Evolutionary conservation across 2,329 filamentous ascomycete genomes (phyloP), one percentile per base, ranked within the genome.

Genomic region (Ophioceras dolichostomum): DNA sequence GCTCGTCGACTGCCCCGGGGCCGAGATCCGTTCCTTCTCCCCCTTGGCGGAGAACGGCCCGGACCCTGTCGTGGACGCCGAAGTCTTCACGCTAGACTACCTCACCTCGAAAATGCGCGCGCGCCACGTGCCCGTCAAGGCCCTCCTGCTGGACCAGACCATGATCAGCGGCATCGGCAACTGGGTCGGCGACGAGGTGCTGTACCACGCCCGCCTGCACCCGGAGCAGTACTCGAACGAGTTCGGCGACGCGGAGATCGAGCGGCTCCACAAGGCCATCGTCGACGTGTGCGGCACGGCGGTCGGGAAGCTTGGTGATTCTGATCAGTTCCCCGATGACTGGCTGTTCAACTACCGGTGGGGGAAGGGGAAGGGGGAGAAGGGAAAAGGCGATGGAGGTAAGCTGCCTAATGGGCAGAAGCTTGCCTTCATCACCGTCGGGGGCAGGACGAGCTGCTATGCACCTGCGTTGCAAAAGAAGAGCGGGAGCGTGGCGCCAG

Each of bases 171-270:
- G 91, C 7, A 84, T 98, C 43, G 91, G 91, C 0, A 96, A 96
- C 53, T 98, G 89, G 89, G 89, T 98, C 38, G 87, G 81, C 1
- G 91, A 98, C 53, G 91, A 98, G 56, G 79, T 94, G 6, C 65
- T 98, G 36, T 98, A 88, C 51, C 80, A 96, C 47, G 83, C 91
- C 5, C 77, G 73, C 35, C 70, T 96, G 13, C 89, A 98, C 47
- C 91, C 91, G 0, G 89, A 95, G 55, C 86, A 94, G 54, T 93
- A 93, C 60, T 86, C 81, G 58, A 79, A 95, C 50, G 83, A 83
- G 0, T 82, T 96, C 46, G 68, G 56, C 43, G 75, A 83, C 22
- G 68, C 62, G 1, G 80, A 95, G 55, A 74, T 93, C 43, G 69
- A 73, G 45, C 67, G 65, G 28, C 65, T 98, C 2, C 79, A 91